Evolutionary conservation across 768 basidiomycete species (phyloP).

Genomic region (Termitomyces sp.): DNA sequence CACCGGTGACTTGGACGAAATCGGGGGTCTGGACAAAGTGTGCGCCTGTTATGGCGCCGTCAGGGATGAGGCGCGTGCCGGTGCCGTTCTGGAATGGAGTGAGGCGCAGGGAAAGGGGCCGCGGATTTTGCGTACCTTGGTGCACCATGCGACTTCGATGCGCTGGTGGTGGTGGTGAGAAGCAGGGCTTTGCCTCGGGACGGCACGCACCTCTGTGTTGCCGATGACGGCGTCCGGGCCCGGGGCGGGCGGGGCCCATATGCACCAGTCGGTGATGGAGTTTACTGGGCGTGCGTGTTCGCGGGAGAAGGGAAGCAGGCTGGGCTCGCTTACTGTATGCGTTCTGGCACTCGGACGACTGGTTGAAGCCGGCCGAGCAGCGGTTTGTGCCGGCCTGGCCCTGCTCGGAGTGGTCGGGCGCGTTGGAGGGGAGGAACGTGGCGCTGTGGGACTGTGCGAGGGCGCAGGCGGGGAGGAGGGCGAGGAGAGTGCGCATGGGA

Average conservation of each 20-base stretch:
- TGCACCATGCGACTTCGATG: constrained; percentile 43
- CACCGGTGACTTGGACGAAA: constrained; percentile 69
- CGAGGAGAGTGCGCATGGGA: not conserved
- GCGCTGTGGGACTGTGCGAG: constrained; percentile 34
- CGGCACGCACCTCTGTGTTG: constrained; percentile 54
- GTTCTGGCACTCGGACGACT: constrained; percentile 65
- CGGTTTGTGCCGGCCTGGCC: constrained; percentile 65
- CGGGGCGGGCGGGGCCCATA: constrained; percentile 43
- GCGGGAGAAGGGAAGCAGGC: not conserved
- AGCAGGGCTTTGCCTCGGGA: too few relatives aligned
- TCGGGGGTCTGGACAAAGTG: constrained; percentile 74
- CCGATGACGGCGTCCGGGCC: constrained; percentile 52
- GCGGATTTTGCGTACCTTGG: constrained; percentile 24
- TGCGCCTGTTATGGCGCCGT: constrained; percentile 63
- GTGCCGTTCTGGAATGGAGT: constrained; percentile 43
- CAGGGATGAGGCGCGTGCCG: constrained; percentile 67
- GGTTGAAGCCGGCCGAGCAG: constrained; percentile 55
- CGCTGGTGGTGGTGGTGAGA: constrained; percentile 25
- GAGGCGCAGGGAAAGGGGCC: not conserved
- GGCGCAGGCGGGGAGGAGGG: not conserved
- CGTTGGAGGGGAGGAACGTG: constrained; percentile 46
- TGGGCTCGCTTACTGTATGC: constrained; percentile 51
- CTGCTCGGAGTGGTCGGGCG: constrained; percentile 44
- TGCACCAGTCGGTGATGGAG: constrained; percentile 48
- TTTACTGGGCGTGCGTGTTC: constrained; percentile 37